Evolutionary conservation across 139 green algal species (phyloP), one percentile per base, ranked within the genome.

Genomic region (Coelastrella sp.): DNA sequence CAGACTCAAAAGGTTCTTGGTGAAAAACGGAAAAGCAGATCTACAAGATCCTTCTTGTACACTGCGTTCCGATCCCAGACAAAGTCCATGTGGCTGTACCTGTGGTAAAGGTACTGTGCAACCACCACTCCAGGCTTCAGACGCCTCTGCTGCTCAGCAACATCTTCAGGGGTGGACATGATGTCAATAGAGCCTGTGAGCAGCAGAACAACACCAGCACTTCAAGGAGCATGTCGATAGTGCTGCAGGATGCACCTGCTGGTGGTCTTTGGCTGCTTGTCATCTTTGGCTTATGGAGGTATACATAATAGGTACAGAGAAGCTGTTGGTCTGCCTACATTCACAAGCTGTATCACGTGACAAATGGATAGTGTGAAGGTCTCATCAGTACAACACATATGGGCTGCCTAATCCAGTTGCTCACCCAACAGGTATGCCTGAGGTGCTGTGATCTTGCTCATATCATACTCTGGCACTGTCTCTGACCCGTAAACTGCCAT

Each of bases 391-490:
- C n/a, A n/a, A n/a, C n/a, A n/a, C n/a, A n/a, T n/a, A n/a, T n/a
- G n/a, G n/a, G n/a, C n/a, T n/a, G n/a, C n/a, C n/a, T n/a, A n/a
- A n/a, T n/a, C n/a, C n/a, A n/a, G n/a, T n/a, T 69, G 5, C 79
- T 43, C 50, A 86, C 85, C 88, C 50, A 85, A 53, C 27, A 93
- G 87, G 38, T 89, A 64, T 3, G 86, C 88, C 43, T 93, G 79
- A 1, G 88, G 85, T 2, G 48, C 53, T 1, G 38, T 50, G 23
- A 94, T 85, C 34, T 48, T n/a, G 7, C 59, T 57, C 30, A 94
- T 81, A 21, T 91, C 30, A 66, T 93, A 94, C 40, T 71, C 37
- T 5, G 91, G 91, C 25, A 85, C 78, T 43, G 81, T 75, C 15
- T 86, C 62, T 7, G n/a, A 53, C 50, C 88, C 84, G 67, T 94